These are phyloP conservation scores for Reutealis trisperma DNA, from an alignment of 345 rosid species.

Conservation along the genomic window DNA sequence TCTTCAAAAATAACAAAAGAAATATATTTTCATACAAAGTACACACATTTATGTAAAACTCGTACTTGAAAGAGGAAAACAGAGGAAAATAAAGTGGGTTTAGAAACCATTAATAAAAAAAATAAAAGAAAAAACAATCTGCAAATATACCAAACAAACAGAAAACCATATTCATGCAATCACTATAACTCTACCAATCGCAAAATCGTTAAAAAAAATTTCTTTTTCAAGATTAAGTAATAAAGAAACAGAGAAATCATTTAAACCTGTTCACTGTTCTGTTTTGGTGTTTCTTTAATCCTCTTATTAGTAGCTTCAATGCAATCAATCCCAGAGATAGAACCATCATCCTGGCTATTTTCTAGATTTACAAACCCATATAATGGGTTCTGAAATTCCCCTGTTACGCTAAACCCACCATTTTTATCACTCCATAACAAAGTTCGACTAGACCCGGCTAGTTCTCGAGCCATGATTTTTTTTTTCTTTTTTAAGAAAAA, in stretches of 20 bases:
- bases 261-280: background rate
- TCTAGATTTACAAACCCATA: background rate
- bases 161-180: background rate
- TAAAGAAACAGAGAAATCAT: background rate
- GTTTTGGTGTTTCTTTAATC: background rate
- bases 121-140: background rate
- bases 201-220: background rate
- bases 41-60: too few relatives aligned
- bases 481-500: background rate
- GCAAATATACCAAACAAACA: background rate
- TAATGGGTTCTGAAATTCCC: background rate
- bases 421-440: background rate
- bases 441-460: background rate
- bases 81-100: too few relatives aligned
- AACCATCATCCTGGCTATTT: background rate
- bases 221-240: background rate
- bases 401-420: background rate
- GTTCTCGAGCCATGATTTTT: constrained; percentile 1
- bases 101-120: background rate
- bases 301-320: background rate
- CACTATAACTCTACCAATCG: background rate
- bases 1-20: background rate
- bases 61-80: background rate
- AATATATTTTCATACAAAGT: background rate
- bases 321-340: background rate